Conservation (phyloP, 2,329 filamentous ascomycete species). For the Sporothrix euskadiensis region DNA sequence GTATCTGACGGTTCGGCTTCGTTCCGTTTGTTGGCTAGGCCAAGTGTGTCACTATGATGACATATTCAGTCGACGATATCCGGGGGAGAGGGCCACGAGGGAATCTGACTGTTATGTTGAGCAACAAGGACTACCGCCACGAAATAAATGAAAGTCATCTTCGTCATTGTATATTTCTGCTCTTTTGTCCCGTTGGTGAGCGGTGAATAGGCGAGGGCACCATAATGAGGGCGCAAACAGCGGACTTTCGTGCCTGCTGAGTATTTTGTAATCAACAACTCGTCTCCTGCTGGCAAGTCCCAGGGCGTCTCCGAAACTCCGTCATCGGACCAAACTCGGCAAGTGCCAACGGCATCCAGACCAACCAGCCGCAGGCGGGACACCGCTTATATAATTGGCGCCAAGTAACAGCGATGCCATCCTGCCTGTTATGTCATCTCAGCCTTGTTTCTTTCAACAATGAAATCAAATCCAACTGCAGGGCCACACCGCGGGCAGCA, state of each 20-base stretch:
- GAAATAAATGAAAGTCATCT: neutral
- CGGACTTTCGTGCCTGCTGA: neutral
- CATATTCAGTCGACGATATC: neutral
- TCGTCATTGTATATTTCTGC: conserved; percentile 2
- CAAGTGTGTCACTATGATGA: neutral
- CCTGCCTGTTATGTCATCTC: neutral
- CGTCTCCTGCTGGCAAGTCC: neutral
- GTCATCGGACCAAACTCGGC: conserved; percentile 12
- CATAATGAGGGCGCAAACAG: neutral
- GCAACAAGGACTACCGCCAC: neutral
- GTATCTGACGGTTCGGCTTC: neutral
- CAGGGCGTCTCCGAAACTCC: neutral
- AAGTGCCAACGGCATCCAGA: neutral
- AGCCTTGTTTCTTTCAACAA: neutral
- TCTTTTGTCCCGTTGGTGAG: neutral
- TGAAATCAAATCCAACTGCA: neutral
- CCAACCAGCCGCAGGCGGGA: too few species aligned
- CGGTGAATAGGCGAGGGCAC: neutral
- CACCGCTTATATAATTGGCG: neutral
- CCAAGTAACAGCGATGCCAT: neutral
- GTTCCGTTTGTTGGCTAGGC: neutral
- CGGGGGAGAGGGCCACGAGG: neutral
- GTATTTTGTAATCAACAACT: neutral
- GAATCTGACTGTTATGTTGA: neutral
- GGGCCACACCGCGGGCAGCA: too few species aligned